A percentile compares a stretch with the other conserved stretches of the same genome.
phyloP scores from a whole-genome alignment of 2,329 filamentous ascomycete species.

The Davidsoniella neocaledoniae region DNA sequence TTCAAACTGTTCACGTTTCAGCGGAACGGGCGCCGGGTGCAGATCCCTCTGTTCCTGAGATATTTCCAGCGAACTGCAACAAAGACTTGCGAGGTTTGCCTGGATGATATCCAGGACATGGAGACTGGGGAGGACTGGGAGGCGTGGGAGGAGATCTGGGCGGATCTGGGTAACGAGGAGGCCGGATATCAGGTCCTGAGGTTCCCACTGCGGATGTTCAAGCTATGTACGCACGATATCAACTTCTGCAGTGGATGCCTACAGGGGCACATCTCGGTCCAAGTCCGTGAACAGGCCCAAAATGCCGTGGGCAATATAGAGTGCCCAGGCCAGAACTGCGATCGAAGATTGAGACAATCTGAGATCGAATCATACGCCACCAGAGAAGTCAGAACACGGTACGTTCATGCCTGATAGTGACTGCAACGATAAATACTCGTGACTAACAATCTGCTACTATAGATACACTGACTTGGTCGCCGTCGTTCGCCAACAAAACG shows the following conservation, averaged over 20 bases:
- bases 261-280: not conserved
- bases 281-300: not conserved
- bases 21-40: not conserved
- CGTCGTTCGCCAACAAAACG: slow-evolving; percentile 24
- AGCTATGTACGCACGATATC: not conserved
- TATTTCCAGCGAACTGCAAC: slow-evolving; percentile 1
- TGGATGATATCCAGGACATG: slow-evolving; percentile 4
- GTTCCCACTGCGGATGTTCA: not conserved
- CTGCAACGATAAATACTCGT: not conserved
- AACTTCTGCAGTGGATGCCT: slow-evolving; percentile 5
- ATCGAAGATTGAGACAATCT: not conserved
- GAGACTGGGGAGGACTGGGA: not conserved
- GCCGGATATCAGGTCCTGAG: not conserved
- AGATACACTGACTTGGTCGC: not conserved
- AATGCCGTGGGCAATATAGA: not conserved
- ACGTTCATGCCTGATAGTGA: not conserved
- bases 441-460: not conserved
- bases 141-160: not conserved
- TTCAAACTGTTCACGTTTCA: not conserved
- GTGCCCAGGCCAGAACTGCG: not conserved
- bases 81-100: not conserved
- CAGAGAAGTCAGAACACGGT: not conserved
- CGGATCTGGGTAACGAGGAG: not conserved
- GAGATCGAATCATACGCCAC: slow-evolving; percentile 4
- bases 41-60: slow-evolving; percentile 1